Conservation (phyloP, 2,329 filamentous ascomycete species). For the Claviceps spartinae region DNA sequence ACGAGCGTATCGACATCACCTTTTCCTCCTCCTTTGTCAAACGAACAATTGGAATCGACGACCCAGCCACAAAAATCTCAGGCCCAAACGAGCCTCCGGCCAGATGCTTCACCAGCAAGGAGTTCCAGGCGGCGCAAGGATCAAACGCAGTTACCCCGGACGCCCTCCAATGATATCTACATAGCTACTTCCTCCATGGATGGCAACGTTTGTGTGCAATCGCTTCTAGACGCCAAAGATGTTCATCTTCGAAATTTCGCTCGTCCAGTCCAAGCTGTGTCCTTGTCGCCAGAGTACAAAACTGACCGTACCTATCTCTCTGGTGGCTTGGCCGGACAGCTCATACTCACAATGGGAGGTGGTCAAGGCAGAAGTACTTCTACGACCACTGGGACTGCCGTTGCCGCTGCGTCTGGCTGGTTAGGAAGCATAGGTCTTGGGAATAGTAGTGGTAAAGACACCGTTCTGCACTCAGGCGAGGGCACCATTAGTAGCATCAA, state of each 20-base stretch:
- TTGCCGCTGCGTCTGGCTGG: slow-evolving; percentile 79
- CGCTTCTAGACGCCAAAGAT: slow-evolving; percentile 75
- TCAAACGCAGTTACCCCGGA: slow-evolving; percentile 48
- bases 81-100: slow-evolving; percentile 17
- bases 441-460: slow-evolving; percentile 67
- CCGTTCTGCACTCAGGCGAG: slow-evolving; percentile 79
- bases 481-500: slow-evolving; percentile 83
- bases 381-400: slow-evolving; percentile 71
- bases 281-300: slow-evolving; percentile 89
- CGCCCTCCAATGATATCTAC: slow-evolving; percentile 79
- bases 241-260: slow-evolving; percentile 88
- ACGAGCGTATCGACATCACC: slow-evolving; percentile 86
- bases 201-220: slow-evolving; percentile 87
- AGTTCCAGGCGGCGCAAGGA: slow-evolving; percentile 39
- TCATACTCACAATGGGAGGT: slow-evolving; percentile 76
- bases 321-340: slow-evolving; percentile 73
- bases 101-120: slow-evolving; percentile 31
- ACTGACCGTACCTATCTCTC: slow-evolving; percentile 81
- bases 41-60: slow-evolving; percentile 27
- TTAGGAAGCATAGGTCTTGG: slow-evolving; percentile 76
- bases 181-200: slow-evolving; percentile 91
- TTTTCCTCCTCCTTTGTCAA: slow-evolving; percentile 46
- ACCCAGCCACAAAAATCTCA: slow-evolving; percentile 23
- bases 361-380: slow-evolving; percentile 71
- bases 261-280: slow-evolving; percentile 80